Percentiles rank a stretch among this genome's conserved stretches.
These are phyloP conservation scores for Elsinoe batatas DNA, from an alignment of 2,329 filamentous ascomycete species.

Conservation along the genomic window DNA sequence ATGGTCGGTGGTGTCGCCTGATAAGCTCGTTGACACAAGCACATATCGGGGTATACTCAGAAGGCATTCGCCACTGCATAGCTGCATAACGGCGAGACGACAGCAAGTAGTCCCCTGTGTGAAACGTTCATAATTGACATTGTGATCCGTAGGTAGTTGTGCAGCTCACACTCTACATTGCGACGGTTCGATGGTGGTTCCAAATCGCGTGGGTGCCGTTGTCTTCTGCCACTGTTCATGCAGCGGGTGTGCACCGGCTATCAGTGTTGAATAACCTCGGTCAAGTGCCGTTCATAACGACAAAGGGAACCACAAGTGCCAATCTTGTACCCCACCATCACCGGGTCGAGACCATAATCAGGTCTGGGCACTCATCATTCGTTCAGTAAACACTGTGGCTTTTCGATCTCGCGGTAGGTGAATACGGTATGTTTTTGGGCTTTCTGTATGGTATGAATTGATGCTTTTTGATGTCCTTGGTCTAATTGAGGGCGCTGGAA, in stretches of 20 bases:
- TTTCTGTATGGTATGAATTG: background rate
- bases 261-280: slow-evolving; percentile 1
- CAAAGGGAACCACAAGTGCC: background rate
- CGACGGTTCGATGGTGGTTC: background rate
- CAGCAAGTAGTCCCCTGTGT: background rate
- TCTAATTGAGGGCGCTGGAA: background rate
- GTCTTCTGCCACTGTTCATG: background rate
- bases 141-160: no score
- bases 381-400: slow-evolving; percentile 1
- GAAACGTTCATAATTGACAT: no score
- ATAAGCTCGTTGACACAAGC: no score
- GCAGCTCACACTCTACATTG: no score
- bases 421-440: background rate
- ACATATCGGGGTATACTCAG: no score
- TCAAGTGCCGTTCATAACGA: background rate
- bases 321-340: slow-evolving; percentile 3
- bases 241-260: background rate
- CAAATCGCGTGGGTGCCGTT: background rate
- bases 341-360: background rate
- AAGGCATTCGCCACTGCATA: no score
- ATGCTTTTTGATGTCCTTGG: background rate
- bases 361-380: slow-evolving; percentile 1
- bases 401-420: background rate
- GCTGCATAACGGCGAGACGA: background rate
- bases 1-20: no score